Conservation (phyloP, 2,329 filamentous ascomycete species). For the Xylariales sp. region DNA sequence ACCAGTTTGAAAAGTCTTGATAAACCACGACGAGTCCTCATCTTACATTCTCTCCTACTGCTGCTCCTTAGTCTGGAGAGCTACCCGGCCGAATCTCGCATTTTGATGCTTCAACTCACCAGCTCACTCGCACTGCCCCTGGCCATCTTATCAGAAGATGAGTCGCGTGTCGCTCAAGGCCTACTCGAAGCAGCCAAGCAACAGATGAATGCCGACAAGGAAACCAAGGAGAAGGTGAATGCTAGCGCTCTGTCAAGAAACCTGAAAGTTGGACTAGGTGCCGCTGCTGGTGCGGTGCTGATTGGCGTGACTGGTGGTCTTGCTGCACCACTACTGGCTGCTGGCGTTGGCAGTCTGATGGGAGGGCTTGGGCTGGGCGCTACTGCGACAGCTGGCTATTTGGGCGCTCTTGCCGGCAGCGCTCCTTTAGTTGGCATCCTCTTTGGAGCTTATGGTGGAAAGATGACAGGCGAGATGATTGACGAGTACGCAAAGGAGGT, state of each 20-base stretch:
- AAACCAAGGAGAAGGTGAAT: conserved; percentile 57
- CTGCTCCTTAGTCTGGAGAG: conserved; percentile 71
- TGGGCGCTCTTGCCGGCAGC: conserved; percentile 77
- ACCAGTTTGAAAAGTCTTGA: conserved; percentile 58
- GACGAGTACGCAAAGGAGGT: conserved; percentile 81
- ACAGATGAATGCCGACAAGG: conserved; percentile 61
- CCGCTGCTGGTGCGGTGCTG: conserved; percentile 46
- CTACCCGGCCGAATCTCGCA: conserved; percentile 70
- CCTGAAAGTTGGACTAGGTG: conserved; percentile 61
- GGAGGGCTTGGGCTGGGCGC: conserved; percentile 75
- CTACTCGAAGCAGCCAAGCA: conserved; percentile 67
- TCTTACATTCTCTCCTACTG: conserved; percentile 69
- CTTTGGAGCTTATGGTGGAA: conserved; percentile 82
- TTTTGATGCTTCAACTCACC: conserved; percentile 64
- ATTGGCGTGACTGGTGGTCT: conserved; percentile 73
- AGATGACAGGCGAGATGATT: conserved; percentile 81
- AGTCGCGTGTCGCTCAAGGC: conserved; percentile 69
- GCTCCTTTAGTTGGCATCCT: conserved; percentile 74
- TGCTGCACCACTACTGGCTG: conserved; percentile 72
- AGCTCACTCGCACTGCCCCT: conserved; percentile 67
- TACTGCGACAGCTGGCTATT: conserved; percentile 71
- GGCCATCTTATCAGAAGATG: conserved; percentile 62
- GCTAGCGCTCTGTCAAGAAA: conserved; percentile 59
- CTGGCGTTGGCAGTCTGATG: conserved; percentile 74
- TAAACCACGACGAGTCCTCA: conserved; percentile 55